Conservation (phyloP, 768 basidiomycete genomes). For the Imleria badia region DNA sequence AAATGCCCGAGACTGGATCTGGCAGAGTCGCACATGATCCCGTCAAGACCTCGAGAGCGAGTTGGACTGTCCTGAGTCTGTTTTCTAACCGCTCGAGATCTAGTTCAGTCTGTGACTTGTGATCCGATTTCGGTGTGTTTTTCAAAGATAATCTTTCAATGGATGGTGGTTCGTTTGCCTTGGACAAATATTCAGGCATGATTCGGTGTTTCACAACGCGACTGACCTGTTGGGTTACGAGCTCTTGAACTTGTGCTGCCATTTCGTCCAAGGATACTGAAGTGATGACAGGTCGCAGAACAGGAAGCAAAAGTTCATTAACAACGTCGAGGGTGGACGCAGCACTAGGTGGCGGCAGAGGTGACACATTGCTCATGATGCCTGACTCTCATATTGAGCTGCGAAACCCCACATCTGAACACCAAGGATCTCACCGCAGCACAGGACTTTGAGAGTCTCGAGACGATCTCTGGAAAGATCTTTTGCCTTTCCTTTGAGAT, state of each 20-base stretch:
- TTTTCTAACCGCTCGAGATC: conserved; percentile 75
- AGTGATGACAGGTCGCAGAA: conserved; percentile 64
- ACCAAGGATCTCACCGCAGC: conserved; percentile 54
- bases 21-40: conserved; percentile 86
- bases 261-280: conserved; percentile 55
- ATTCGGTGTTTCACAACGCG: not conserved
- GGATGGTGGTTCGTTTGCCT: conserved; percentile 49
- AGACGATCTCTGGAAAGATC: conserved; percentile 48
- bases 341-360: conserved; percentile 66
- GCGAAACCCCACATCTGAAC: not conserved
- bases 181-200: conserved; percentile 1
- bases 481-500: conserved; percentile 39
- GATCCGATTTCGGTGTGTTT: conserved; percentile 71
- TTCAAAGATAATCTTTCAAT: conserved; percentile 61
- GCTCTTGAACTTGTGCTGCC: conserved; percentile 48
- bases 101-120: conserved; percentile 64
- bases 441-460: conserved; percentile 61
- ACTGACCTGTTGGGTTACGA: conserved; percentile 52
- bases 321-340: conserved; percentile 67
- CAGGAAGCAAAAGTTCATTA: conserved; percentile 68
- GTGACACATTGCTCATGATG: conserved; percentile 73
- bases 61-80: conserved; percentile 68
- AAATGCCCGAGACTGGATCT: conserved; percentile 55
- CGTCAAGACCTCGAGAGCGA: conserved; percentile 87
- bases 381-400: conserved; percentile 41